phyloP scores from a whole-genome alignment of 2,329 filamentous ascomycete genomes.

The Hysterium pulicare region DNA sequence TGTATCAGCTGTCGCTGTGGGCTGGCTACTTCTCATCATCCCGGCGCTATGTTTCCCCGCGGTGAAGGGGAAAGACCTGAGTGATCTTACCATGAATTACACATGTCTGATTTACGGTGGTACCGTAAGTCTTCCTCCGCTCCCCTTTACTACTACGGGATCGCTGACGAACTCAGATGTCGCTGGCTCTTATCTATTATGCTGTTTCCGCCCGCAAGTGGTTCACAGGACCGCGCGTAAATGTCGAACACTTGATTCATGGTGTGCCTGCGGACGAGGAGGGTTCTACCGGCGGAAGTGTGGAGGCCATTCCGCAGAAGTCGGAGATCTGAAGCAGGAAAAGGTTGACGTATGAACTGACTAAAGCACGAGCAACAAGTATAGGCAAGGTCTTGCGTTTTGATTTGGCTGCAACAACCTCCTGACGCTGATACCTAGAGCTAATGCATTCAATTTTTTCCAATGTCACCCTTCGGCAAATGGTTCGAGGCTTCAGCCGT shows the following conservation, averaged over 20 bases:
- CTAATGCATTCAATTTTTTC: too few species aligned
- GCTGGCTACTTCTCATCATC: constrained; percentile 60
- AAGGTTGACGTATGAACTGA: too few species aligned
- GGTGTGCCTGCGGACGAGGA: too few species aligned
- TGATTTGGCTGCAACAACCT: too few species aligned
- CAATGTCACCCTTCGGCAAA: too few species aligned
- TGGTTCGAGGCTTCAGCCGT: too few species aligned
- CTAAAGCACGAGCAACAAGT: too few species aligned
- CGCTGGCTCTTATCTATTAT: constrained; percentile 57
- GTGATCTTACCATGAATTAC: constrained; percentile 58
- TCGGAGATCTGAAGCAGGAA: too few species aligned
- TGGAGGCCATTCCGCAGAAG: too few species aligned
- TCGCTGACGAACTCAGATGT: constrained; percentile 44
- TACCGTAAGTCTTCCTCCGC: background rate
- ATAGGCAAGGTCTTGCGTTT: too few species aligned
- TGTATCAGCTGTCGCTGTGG: constrained; percentile 53
- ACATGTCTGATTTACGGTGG: constrained; percentile 60
- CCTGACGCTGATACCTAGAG: too few species aligned
- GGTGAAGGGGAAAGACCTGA: constrained; percentile 50
- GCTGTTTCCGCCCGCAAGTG: constrained; percentile 57
- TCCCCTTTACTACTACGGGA: background rate
- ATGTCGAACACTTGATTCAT: constrained; percentile 50
- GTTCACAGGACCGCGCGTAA: constrained; percentile 63
- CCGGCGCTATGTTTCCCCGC: constrained; percentile 62
- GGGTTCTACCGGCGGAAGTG: too few species aligned